phyloP scores from a whole-genome alignment of 2,329 filamentous ascomycete genomes.

The Cladosporium oxysporum region DNA sequence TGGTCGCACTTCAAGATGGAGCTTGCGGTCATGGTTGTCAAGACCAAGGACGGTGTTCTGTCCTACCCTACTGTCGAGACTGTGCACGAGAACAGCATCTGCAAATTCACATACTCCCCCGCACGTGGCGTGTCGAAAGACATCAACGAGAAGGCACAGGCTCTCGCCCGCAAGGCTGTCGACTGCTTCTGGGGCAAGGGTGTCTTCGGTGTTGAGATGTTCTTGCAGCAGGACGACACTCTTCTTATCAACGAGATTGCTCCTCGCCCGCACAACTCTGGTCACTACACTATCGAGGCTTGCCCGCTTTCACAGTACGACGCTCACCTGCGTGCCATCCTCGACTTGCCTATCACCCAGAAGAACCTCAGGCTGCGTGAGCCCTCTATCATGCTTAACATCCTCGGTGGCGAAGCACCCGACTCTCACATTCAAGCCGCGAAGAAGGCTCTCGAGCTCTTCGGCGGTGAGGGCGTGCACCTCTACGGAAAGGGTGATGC shows the following conservation, averaged over 20 bases:
- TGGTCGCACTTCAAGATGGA: conserved; percentile 85
- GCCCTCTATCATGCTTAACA: conserved; percentile 75
- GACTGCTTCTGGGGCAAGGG: conserved; percentile 81
- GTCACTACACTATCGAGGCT: conserved; percentile 93
- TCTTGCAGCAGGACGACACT: conserved; percentile 70
- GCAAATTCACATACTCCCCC: conserved; percentile 87
- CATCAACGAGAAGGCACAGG: conserved; percentile 67
- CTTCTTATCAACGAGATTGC: conserved; percentile 86
- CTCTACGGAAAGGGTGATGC: conserved; percentile 87
- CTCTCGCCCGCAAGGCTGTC: conserved; percentile 77
- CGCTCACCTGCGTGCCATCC: conserved; percentile 81
- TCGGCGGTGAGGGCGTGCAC: conserved; percentile 55
- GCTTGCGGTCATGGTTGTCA: conserved; percentile 90
- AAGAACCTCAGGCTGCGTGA: conserved; percentile 58
- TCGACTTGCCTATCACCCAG: conserved; percentile 62
- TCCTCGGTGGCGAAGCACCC: conserved; percentile 68
- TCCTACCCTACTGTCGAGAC: conserved; percentile 93
- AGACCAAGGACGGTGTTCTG: conserved; percentile 73
- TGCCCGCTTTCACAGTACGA: conserved; percentile 89
- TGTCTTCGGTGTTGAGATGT: conserved; percentile 96
- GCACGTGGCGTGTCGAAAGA: conserved; percentile 67
- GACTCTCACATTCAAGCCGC: conserved; percentile 63
- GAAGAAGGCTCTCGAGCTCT: conserved; percentile 53
- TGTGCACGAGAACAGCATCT: conserved; percentile 91
- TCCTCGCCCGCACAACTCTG: conserved; percentile 83